phyloP scores from a whole-genome alignment of 306 rosid genomes.

The Purshia tridentata region DNA sequence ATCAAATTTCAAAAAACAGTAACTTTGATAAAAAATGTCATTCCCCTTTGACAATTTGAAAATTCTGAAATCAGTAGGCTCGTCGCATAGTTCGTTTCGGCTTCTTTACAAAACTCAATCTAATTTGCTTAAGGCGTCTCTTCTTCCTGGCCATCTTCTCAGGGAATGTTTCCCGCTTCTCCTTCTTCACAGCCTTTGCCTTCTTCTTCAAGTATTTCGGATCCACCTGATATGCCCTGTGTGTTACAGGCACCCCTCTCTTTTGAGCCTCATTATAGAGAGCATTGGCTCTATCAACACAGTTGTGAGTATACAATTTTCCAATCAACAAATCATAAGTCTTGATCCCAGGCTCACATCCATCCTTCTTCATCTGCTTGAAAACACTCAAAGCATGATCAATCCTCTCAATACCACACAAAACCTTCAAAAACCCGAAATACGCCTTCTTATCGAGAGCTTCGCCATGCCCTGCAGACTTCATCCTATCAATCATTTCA shows the following conservation, averaged over 20 bases:
- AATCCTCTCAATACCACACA: constrained; percentile 82
- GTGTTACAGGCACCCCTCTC: constrained; percentile 41
- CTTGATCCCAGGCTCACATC: constrained; percentile 62
- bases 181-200: constrained; percentile 53
- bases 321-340: constrained; percentile 69
- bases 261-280: constrained; percentile 58
- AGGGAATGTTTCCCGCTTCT: constrained; percentile 72
- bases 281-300: constrained; percentile 58
- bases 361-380: constrained; percentile 71
- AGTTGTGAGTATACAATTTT: constrained; percentile 60
- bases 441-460: constrained; percentile 63
- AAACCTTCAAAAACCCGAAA: constrained; percentile 56
- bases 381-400: constrained; percentile 72
- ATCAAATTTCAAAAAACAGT: not conserved
- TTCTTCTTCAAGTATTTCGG: constrained; percentile 53
- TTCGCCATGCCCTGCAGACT: constrained; percentile 48
- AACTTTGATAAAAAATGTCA: not conserved
- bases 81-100: constrained; percentile 49
- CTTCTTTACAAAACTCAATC: constrained; percentile 78
- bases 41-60: not conserved
- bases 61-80: constrained; percentile 2
- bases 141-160: constrained; percentile 93
- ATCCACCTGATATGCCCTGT: constrained; percentile 55
- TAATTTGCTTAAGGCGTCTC: constrained; percentile 74
- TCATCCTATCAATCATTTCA: constrained; percentile 86